Conservation (phyloP, 768 basidiomycete genomes). For the Termitomyces sp. region DNA sequence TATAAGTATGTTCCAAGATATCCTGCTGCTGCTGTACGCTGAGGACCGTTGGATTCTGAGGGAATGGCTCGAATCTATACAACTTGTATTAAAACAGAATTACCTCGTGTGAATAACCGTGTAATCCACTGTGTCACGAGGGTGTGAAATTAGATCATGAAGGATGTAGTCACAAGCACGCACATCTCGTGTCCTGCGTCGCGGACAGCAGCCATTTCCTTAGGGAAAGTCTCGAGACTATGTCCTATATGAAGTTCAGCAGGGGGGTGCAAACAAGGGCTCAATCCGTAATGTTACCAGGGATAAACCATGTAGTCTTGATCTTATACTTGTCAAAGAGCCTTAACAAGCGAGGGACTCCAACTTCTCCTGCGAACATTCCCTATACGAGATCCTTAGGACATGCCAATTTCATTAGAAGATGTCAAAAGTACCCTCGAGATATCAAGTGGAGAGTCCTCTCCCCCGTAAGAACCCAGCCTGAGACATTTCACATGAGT, state of each 20-base stretch:
- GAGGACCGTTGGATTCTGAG: conserved; percentile 57
- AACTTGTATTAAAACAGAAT: no score
- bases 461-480: conserved; percentile 73
- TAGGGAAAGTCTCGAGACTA: conserved; percentile 69
- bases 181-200: conserved; percentile 73
- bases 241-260: conserved; percentile 38
- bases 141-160: neutral
- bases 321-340: conserved; percentile 66
- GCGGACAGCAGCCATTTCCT: conserved; percentile 61
- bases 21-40: conserved; percentile 63
- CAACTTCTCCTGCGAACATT: conserved; percentile 74
- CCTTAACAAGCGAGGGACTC: conserved; percentile 60
- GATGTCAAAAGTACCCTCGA: conserved; percentile 37
- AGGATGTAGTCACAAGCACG: conserved; percentile 7
- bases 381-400: conserved; percentile 28
- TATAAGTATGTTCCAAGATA: conserved; percentile 59
- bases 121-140: conserved; percentile 42
- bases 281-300: conserved; percentile 32
- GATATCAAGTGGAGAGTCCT: conserved; percentile 65
- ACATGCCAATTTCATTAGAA: neutral
- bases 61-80: no score
- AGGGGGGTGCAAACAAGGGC: neutral
- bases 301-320: conserved; percentile 71
- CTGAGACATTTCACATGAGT: conserved; percentile 22
- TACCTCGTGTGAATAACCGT: conserved; percentile 70